Conservation (phyloP, 345 rosid genomes). For the Corchorus capsularis region DNA sequence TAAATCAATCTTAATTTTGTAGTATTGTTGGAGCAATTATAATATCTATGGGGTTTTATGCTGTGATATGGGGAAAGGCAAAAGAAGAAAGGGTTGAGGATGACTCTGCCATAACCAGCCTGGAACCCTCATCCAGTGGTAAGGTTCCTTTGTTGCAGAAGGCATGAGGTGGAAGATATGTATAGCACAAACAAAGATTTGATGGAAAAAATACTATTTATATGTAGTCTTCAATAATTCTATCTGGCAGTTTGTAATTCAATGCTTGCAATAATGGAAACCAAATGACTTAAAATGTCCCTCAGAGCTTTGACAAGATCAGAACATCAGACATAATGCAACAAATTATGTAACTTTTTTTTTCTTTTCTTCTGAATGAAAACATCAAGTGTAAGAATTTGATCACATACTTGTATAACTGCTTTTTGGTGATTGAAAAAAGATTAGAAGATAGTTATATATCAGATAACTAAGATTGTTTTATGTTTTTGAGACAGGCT, state of each 20-base stretch:
- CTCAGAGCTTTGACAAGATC: too few relatives aligned
- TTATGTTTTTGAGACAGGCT: slow-evolving; percentile 13
- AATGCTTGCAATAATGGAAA: too few relatives aligned
- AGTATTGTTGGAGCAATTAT: neutral
- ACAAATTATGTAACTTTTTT: too few relatives aligned
- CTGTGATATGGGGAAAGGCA: slow-evolving; percentile 10
- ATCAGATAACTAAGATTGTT: neutral
- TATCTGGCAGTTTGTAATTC: too few relatives aligned
- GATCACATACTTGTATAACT: neutral
- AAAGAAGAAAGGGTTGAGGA: neutral
- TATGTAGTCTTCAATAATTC: too few relatives aligned
- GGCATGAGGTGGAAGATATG: neutral
- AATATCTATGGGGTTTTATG: neutral
- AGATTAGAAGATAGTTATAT: neutral
- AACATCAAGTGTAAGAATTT: too few relatives aligned
- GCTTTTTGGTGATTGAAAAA: neutral
- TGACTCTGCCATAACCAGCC: neutral
- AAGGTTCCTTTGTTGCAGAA: slow-evolving; percentile 8
- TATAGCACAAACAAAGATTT: neutral
- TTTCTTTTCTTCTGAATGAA: too few relatives aligned
- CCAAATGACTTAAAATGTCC: too few relatives aligned
- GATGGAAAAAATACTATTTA: too few relatives aligned
- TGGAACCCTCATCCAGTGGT: neutral
- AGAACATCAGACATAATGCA: too few relatives aligned
- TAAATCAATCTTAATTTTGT: neutral